Evolutionary conservation across 169 alveolate species (phyloP).

Genomic region (Plasmodium gaboni): DNA sequence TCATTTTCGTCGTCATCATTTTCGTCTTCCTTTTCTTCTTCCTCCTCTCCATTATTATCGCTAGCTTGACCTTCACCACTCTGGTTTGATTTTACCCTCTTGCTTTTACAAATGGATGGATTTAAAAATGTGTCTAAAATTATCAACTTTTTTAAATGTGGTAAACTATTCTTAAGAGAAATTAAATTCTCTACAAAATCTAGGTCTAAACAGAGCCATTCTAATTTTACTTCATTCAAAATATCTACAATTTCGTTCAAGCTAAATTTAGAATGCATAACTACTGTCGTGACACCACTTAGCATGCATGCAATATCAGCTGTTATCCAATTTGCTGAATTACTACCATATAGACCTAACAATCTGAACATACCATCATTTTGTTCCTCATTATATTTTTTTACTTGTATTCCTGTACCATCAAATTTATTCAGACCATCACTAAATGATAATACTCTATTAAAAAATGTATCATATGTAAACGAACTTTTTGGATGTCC

Average conservation of each 20-base stretch:
- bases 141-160: slow-evolving; percentile 38
- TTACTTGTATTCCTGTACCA: slow-evolving; percentile 46
- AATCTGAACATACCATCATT: slow-evolving; percentile 32
- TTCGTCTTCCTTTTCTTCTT: not conserved
- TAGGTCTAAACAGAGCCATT: slow-evolving; percentile 58
- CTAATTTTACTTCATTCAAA: slow-evolving; percentile 36
- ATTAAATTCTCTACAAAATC: slow-evolving; percentile 5
- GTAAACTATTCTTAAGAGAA: slow-evolving; percentile 1
- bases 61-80: not conserved
- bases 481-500: slow-evolving; percentile 9
- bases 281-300: slow-evolving; percentile 31
- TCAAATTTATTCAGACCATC: slow-evolving; percentile 3
- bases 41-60: not conserved
- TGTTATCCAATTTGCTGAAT: slow-evolving; percentile 51
- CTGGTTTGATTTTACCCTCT: not conserved
- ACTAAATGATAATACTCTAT: not conserved
- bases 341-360: slow-evolving; percentile 59
- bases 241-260: slow-evolving; percentile 33
- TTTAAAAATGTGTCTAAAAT: slow-evolving; percentile 19
- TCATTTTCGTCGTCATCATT: not conserved
- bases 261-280: slow-evolving; percentile 71
- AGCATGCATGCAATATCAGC: slow-evolving; percentile 33
- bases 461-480: slow-evolving; percentile 11
- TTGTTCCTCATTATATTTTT: slow-evolving; percentile 27
- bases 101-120: not conserved